phyloP scores from a whole-genome alignment of 352 stramenopile species.

The Phytophthora sansomeana region DNA sequence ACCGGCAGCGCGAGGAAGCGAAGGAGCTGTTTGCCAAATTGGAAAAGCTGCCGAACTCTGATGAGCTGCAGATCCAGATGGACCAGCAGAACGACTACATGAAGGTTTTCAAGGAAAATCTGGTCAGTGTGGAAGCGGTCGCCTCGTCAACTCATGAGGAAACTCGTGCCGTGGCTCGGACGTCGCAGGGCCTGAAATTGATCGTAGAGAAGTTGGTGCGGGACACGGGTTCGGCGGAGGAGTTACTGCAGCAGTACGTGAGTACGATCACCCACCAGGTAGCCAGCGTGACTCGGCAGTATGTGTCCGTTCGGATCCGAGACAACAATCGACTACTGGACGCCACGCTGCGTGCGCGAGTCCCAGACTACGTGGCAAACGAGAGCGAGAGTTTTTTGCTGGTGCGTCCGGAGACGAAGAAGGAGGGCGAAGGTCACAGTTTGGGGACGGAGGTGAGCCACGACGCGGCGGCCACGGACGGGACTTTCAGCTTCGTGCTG shows the following conservation, averaged over 20 bases:
- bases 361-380: conserved; percentile 73
- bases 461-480: conserved; percentile 5
- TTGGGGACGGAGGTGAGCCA: conserved; percentile 23
- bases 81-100: conserved; percentile 49
- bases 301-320: conserved; percentile 80
- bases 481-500: conserved; percentile 43
- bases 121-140: conserved; percentile 53
- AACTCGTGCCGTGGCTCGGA: conserved; percentile 53
- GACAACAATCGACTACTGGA: conserved; percentile 87
- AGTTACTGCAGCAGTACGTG: conserved; percentile 84
- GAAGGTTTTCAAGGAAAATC: conserved; percentile 48
- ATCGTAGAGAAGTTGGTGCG: conserved; percentile 84
- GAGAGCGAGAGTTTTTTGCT: conserved; percentile 77
- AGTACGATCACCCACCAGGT: conserved; percentile 88
- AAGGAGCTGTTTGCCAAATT: conserved; percentile 21
- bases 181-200: conserved; percentile 66
- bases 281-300: conserved; percentile 81
- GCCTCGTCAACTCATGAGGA: conserved; percentile 54
- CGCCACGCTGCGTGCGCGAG: conserved; percentile 71
- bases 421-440: conserved; percentile 18
- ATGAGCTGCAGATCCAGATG: conserved; percentile 49
- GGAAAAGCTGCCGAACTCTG: conserved; percentile 29
- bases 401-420: conserved; percentile 62
- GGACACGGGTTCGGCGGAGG: conserved; percentile 70
- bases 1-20: conserved; percentile 18